Base-by-base conservation (phyloP, 257 asterid genomes). In the Jacaranda copaia region DNA sequence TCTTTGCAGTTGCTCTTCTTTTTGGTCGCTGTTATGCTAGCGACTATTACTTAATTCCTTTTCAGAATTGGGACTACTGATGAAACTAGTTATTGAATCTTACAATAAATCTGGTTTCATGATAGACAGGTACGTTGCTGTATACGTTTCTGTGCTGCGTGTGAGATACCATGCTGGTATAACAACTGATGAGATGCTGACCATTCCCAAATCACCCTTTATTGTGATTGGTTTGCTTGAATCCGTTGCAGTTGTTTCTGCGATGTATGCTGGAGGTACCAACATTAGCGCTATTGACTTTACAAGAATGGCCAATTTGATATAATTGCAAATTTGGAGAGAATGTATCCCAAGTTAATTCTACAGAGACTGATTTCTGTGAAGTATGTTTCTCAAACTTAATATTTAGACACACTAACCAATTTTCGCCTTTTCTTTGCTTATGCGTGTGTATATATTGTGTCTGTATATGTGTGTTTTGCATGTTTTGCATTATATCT, bases 221-320 rank as follows among this genome's bases (percentile, higher is more conserved):
- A 38, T 82, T 70, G 78, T 76, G 13, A 87, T 91, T 80, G 96
- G 96, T 56, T 79, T 85, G 71, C 89, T 91, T 12, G 94, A 91
- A 86, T 88, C 89, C 64, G 76, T 83, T 63, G 83, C 92, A 60
- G 72, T 88, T 49, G 72, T 89, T 74, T 85, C 84, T 51, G 92
- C 88, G 56, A 87, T 91, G 92, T 91, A 87, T 57, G 82, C 94
- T 70, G 94, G 91, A 87, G 96, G 96, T 91, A 85, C 62, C 45
- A 46, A 59, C 36, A 45, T 42, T 16, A 35, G 19, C 62, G n/a
- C 25, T 9, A 57, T 70, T 65, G 56, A 72, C 48, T 48, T 73
- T 75, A 12, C 64, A 42, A 35, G 56, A 40, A 51, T 75, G 25
- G 46, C 56, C 39, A 61, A 38, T 70, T 32, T 49, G 16, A 63